Evolutionary conservation across 106 monocot genomes (phyloP).

Genomic region (Agapanthus africanus): DNA sequence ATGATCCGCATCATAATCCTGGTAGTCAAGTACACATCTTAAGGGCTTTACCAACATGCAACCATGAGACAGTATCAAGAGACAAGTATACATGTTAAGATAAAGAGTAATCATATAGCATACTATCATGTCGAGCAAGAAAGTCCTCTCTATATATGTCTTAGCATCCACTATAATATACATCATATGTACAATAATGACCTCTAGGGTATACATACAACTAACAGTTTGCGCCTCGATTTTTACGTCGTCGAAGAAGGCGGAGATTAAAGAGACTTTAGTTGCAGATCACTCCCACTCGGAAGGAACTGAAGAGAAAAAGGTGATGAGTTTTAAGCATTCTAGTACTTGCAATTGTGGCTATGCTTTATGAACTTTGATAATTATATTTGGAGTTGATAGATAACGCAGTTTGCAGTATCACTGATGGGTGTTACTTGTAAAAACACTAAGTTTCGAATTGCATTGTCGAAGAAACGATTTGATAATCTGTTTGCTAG

Average conservation of each 20-base stretch:
- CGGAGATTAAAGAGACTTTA: conserved; percentile 63
- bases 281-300: conserved; percentile 75
- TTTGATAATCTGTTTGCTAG: background rate
- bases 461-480: background rate
- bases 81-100: no score
- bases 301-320: conserved; percentile 64
- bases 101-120: no score
- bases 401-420: background rate
- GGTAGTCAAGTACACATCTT: no score
- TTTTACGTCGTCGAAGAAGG: conserved; percentile 82
- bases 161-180: no score
- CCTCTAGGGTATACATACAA: no score
- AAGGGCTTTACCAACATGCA: no score
- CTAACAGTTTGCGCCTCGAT: conserved; percentile 92
- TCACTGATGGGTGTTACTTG: background rate
- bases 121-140: no score
- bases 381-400: background rate
- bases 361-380: background rate
- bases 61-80: no score
- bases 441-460: background rate
- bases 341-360: background rate
- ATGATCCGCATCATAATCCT: no score
- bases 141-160: no score
- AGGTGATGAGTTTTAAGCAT: background rate
- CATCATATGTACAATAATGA: no score